Percentiles rank a stretch among this genome's conserved stretches.
phyloP scores from a whole-genome alignment of 371 early-diverging fungal genomes.

The Apophysomyces elegans region DNA sequence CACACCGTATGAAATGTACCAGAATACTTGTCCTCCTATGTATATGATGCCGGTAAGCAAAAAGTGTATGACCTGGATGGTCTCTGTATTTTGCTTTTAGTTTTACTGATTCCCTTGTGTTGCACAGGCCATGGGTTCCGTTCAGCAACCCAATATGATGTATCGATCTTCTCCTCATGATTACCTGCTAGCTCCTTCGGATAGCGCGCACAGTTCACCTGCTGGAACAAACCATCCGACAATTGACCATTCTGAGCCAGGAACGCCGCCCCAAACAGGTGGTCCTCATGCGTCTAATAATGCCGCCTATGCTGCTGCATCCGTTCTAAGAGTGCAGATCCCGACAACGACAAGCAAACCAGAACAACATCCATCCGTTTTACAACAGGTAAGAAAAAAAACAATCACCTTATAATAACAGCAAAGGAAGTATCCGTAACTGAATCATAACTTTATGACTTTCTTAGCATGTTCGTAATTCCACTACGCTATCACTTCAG shows the following conservation, averaged over 20 bases:
- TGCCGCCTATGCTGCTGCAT: not conserved
- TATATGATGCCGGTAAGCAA: conserved; percentile 6
- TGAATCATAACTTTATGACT: not conserved
- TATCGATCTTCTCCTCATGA: conserved; percentile 2
- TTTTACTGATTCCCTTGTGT: not conserved
- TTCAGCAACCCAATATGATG: conserved; percentile 5
- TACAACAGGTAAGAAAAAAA: not conserved
- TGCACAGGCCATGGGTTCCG: not conserved
- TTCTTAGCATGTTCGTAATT: not conserved
- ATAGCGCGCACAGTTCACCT: conserved; percentile 1
- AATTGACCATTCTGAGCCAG: conserved; percentile 1
- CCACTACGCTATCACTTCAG: conserved; percentile 62
- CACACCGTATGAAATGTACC: conserved; percentile 3
- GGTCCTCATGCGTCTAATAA: not conserved
- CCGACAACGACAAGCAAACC: not conserved
- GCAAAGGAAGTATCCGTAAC: not conserved
- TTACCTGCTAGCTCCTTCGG: not conserved
- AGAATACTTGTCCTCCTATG: conserved; percentile 2
- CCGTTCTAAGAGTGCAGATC: conserved; percentile 2
- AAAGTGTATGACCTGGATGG: not conserved
- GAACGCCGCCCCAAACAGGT: not conserved
- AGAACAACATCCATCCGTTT: not conserved
- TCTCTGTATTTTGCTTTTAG: not conserved
- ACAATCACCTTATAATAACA: too few species aligned
- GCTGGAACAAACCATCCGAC: not conserved